phyloP scores from a whole-genome alignment of 306 rosid species.

The Leucaena leucocephala region DNA sequence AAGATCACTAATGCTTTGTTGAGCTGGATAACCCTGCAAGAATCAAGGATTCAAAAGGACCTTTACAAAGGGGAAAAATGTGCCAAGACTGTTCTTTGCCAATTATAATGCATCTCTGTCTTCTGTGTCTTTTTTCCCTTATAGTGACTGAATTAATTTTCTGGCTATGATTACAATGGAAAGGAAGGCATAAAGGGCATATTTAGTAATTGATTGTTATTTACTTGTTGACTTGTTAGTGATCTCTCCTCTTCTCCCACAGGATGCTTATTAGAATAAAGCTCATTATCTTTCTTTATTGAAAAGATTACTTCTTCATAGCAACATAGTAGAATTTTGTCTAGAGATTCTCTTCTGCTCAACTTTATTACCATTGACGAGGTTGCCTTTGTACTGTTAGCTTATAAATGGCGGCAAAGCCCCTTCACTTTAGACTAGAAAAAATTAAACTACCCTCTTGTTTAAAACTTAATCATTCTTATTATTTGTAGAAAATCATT shows the following conservation, averaged over 20 bases:
- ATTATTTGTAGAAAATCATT: not conserved
- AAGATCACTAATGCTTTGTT: conserved; percentile 72
- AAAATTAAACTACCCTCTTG: not conserved
- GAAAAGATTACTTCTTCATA: not conserved
- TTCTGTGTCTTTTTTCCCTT: conserved; percentile 38
- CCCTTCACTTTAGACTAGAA: not conserved
- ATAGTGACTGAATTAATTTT: conserved; percentile 28
- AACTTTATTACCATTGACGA: conserved; percentile 13
- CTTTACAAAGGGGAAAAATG: not conserved
- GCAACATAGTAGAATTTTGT: conserved; percentile 24
- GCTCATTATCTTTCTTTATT: conserved; percentile 30
- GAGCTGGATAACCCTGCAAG: conserved; percentile 76
- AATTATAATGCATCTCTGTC: conserved; percentile 25
- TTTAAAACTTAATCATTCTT: not conserved
- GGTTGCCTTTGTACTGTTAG: not conserved
- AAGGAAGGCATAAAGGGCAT: conserved; percentile 26
- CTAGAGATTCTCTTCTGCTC: conserved; percentile 11
- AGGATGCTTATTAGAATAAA: conserved; percentile 18
- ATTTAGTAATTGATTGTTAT: conserved; percentile 12
- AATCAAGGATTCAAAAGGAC: conserved; percentile 61
- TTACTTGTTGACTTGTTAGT: not conserved
- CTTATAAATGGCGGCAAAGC: not conserved
- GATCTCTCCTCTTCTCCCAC: not conserved
- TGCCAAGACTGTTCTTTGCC: conserved; percentile 21
- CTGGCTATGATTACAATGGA: conserved; percentile 27